These are phyloP conservation scores for Cenchrus purpureus DNA, from an alignment of 176 grass and related monocot genomes.

Conservation along the genomic window DNA sequence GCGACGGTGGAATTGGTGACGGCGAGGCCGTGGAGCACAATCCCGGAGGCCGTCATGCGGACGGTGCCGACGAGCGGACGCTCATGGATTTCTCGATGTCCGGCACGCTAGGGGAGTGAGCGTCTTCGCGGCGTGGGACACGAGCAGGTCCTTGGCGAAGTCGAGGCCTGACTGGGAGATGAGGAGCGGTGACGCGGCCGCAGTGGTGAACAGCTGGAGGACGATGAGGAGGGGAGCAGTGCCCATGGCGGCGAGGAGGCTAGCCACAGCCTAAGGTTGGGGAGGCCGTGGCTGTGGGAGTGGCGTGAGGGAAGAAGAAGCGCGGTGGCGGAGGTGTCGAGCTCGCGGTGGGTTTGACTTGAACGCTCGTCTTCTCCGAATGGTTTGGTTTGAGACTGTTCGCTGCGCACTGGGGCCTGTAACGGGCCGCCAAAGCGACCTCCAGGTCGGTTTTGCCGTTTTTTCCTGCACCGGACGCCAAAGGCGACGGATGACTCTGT, in stretches of 20 bases:
- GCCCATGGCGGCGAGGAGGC: slow-evolving; percentile 33
- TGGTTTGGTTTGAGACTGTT: neutral
- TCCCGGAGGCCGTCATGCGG: slow-evolving; percentile 54
- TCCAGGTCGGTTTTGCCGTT: too few relatives aligned
- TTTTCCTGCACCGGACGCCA: too few relatives aligned
- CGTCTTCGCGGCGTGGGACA: slow-evolving; percentile 57
- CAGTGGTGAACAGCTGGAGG: slow-evolving; percentile 37
- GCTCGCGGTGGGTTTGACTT: slow-evolving; percentile 38
- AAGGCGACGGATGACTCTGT: too few relatives aligned
- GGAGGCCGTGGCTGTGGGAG: neutral
- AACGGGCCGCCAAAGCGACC: too few relatives aligned
- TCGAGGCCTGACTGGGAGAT: slow-evolving; percentile 83
- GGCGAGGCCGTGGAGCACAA: slow-evolving; percentile 54
- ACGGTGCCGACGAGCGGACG: slow-evolving; percentile 72
- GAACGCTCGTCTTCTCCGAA: slow-evolving; percentile 14
- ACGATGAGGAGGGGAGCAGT: slow-evolving; percentile 30
- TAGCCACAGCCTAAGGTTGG: neutral
- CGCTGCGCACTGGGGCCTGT: too few relatives aligned
- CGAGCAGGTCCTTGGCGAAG: slow-evolving; percentile 82
- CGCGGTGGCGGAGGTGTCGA: slow-evolving; percentile 11
- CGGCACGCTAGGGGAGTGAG: slow-evolving; percentile 63
- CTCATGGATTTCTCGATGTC: slow-evolving; percentile 67
- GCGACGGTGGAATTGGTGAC: slow-evolving; percentile 57
- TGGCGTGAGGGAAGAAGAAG: slow-evolving; percentile 38
- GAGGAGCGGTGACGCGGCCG: slow-evolving; percentile 45